A percentile compares a stretch with the other conserved stretches of the same genome.
Conservation (phyloP, 225 moss, liverwort and hornwort genomes). For the Bryoerythrophyllum caledonicum region DNA sequence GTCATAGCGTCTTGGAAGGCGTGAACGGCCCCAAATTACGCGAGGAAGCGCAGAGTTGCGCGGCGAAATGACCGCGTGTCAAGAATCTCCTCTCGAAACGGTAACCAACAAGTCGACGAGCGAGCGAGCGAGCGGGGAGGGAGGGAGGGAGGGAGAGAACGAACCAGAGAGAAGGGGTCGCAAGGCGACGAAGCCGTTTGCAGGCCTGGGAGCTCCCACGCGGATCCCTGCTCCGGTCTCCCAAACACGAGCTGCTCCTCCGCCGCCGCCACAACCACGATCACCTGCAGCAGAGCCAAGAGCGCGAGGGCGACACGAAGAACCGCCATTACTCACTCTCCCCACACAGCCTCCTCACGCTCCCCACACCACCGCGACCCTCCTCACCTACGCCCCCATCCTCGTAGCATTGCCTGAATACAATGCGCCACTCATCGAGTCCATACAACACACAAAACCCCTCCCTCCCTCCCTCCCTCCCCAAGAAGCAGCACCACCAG, state of each 20-base stretch:
- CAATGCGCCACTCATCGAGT: slow-evolving; percentile 8
- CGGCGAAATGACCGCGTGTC: too few relatives aligned
- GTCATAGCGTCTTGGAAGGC: neutral
- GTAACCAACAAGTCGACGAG: neutral
- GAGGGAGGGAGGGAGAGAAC: neutral
- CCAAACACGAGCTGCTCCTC: slow-evolving; percentile 38
- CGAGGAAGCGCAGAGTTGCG: neutral
- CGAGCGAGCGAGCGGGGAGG: neutral
- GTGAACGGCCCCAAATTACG: neutral
- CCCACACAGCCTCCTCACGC: neutral
- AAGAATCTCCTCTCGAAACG: neutral
- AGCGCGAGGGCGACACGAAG: neutral
- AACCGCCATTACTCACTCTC: neutral
- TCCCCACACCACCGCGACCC: neutral
- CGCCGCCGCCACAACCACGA: neutral
- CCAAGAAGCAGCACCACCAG: neutral
- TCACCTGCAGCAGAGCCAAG: neutral
- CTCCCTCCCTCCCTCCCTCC: neutral
- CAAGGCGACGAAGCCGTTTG: slow-evolving; percentile 18
- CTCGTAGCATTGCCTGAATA: neutral
- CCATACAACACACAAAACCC: too few relatives aligned
- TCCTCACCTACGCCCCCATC: neutral
- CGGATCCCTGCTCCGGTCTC: slow-evolving; percentile 35
- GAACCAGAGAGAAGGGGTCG: slow-evolving; percentile 34
- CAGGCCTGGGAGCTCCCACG: slow-evolving; percentile 40